phyloP scores from a whole-genome alignment of 2,329 filamentous ascomycete species.

The Colletotrichum simmondsii region DNA sequence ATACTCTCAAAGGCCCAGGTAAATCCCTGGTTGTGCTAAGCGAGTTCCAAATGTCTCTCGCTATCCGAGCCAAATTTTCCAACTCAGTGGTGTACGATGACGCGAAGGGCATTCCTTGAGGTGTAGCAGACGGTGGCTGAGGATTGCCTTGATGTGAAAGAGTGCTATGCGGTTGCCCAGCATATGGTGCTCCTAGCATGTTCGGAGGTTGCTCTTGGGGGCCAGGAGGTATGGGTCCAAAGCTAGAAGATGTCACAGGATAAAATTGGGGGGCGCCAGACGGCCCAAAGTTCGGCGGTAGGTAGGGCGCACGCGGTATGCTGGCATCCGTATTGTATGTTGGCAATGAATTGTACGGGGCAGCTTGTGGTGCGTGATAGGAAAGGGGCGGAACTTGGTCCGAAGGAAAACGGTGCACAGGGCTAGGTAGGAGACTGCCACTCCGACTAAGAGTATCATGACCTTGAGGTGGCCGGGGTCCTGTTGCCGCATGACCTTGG shows the following conservation, averaged over 20 bases:
- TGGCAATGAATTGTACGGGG: neutral
- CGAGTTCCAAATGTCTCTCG: conserved; percentile 71
- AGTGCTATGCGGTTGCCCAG: neutral
- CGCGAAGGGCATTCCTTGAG: neutral
- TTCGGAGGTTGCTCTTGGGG: neutral
- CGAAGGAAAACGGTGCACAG: neutral
- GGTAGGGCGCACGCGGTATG: neutral
- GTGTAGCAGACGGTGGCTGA: neutral
- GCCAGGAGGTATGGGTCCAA: neutral
- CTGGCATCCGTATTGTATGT: neutral
- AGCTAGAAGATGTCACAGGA: conserved; percentile 45
- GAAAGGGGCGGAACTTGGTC: neutral
- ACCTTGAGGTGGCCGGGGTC: neutral
- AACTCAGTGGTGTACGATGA: conserved; percentile 53
- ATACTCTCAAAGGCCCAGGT: conserved; percentile 70
- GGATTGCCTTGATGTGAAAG: neutral
- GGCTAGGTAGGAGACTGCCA: neutral
- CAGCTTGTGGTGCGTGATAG: neutral
- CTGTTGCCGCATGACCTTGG: neutral
- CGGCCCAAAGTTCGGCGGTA: neutral
- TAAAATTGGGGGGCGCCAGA: neutral
- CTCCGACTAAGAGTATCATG: neutral
- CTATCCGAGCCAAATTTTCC: conserved; percentile 63
- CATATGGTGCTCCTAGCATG: neutral
- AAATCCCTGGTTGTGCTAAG: conserved; percentile 70